Evolutionary conservation across 176 grass and related monocot genomes (phyloP).

Genomic region (Pharus latifolius): DNA sequence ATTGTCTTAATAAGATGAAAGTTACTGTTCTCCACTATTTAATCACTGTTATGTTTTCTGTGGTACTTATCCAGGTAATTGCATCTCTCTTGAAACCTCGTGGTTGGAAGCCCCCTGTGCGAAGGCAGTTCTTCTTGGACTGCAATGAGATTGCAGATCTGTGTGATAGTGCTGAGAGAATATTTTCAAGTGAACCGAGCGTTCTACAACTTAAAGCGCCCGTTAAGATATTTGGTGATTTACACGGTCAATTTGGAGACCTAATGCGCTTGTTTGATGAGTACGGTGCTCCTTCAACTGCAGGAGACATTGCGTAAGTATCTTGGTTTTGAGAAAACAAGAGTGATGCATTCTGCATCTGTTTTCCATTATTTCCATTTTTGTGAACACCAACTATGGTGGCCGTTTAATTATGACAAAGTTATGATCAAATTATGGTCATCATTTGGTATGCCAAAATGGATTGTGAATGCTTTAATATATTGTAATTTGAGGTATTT

Average conservation of each 20-base stretch:
- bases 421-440: not conserved
- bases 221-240: constrained; percentile 96
- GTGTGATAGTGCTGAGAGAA: constrained; percentile 87
- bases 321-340: not conserved
- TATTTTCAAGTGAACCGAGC: constrained; percentile 94
- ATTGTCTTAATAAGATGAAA: constrained; percentile 1
- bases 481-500: too few relatives aligned
- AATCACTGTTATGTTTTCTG: constrained; percentile 7
- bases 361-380: not conserved
- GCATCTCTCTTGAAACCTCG: constrained; percentile 87
- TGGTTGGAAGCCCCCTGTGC: constrained; percentile 91
- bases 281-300: constrained; percentile 97
- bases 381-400: not conserved
- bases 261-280: constrained; percentile 97
- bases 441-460: not conserved
- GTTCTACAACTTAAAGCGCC: constrained; percentile 92
- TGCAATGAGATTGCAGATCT: constrained; percentile 98
- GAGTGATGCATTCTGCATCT: not conserved
- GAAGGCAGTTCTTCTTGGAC: constrained; percentile 92
- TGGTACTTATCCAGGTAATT: constrained; percentile 57
- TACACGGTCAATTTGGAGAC: constrained; percentile 97
- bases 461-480: not conserved
- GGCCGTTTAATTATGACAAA: not conserved
- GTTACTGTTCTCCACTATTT: not conserved
- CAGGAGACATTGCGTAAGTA: constrained; percentile 92